phyloP scores from a whole-genome alignment of 306 rosid genomes.

The Dalbergia oliveri region DNA sequence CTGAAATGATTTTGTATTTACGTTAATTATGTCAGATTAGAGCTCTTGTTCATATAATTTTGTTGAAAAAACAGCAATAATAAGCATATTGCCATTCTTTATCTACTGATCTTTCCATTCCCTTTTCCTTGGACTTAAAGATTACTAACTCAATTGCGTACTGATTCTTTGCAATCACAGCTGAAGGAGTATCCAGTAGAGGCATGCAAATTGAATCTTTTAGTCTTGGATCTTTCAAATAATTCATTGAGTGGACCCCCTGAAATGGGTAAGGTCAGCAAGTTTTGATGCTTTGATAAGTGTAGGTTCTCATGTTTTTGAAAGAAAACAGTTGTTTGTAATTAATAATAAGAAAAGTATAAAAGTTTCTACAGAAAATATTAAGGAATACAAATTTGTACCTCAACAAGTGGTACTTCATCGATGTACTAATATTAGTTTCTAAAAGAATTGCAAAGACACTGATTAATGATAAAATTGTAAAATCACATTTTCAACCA shows the following conservation, averaged over 20 bases:
- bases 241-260: constrained; percentile 93
- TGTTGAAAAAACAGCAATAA: constrained; percentile 24
- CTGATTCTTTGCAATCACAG: constrained; percentile 59
- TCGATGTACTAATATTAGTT: constrained; percentile 19
- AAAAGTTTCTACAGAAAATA: constrained; percentile 15
- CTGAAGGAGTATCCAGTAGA: constrained; percentile 92
- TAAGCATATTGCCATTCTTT: not conserved
- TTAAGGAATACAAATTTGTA: not conserved
- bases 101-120: constrained; percentile 35
- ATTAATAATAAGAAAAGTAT: constrained; percentile 22
- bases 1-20: constrained; percentile 27
- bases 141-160: constrained; percentile 36
- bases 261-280: constrained; percentile 80
- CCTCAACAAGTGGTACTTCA: not conserved
- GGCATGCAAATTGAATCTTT: constrained; percentile 84
- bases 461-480: constrained; percentile 27
- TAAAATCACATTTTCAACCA: constrained; percentile 11
- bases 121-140: constrained; percentile 27
- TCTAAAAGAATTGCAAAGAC: constrained; percentile 22
- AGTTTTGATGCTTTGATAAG: constrained; percentile 30
- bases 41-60: constrained; percentile 16
- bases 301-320: constrained; percentile 36
- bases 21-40: constrained; percentile 7
- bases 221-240: constrained; percentile 86
- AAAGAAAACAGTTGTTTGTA: constrained; percentile 16